Base-by-base conservation (phyloP, 345 rosid genomes). In the Viola odorata region DNA sequence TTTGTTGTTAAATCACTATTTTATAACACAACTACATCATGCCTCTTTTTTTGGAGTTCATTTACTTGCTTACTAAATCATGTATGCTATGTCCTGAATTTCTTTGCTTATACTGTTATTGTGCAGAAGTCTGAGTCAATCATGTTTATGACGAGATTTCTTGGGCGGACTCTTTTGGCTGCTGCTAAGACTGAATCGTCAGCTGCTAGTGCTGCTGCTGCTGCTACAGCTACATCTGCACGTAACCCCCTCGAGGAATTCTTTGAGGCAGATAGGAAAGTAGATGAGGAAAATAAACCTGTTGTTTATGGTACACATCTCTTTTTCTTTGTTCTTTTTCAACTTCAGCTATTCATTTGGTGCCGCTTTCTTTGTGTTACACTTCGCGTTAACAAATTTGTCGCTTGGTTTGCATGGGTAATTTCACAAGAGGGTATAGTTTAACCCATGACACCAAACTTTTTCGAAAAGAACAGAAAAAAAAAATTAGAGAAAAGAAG, bases 221-320 rank as follows among this genome's bases (percentile, higher is more conserved):
- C 84, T 7, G 77, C 91, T 1, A 55, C 84, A 15, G 55, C 77
- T 65, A 63, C 32, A 23, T 67, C 73, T 0, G 78, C 69, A 0
- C 62, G 40, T 65, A 89, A 89, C 66, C 92, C 98, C 50, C 86
- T 91, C 0, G 92, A 86, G 82, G 86, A 84, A 49, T 86, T 91
- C 77, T 88, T 91, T 23, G 98, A 88, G 79, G 73, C 75, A 3
- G 91, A 91, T 32, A 78, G 96, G 68, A 78, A 61, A 63, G 75
- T 70, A 5, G 98, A 85, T 39, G 90, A 85, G 57, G 89, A 80
- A 23, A 23, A 23, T 7, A 86, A 84, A 47, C 90, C 84, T 14
- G 71, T 80, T 64, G 84, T 85, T 41, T 91, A 91, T 38, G 98
- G 98, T 88, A 81, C 12, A 37, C 2, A 8, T 16, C 11, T 48